A percentile compares a stretch with the other conserved stretches of the same genome.
These are phyloP conservation scores for Ramaria sp. DNA, from an alignment of 768 basidiomycete genomes.

Conservation along the genomic window DNA sequence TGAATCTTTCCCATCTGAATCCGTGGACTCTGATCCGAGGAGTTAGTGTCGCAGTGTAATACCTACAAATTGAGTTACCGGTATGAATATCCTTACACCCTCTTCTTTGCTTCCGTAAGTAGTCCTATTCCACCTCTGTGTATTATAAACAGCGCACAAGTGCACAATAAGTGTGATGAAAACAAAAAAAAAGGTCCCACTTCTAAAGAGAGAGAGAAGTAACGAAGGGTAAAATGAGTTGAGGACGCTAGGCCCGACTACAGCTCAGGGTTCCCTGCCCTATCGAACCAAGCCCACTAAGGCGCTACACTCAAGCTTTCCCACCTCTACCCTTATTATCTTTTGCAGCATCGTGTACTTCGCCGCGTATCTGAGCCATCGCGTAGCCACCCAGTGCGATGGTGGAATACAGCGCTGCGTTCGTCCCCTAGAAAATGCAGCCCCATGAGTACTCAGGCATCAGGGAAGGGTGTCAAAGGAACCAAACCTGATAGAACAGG, in stretches of 20 bases:
- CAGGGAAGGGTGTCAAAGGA: not conserved
- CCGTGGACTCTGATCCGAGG: too few relatives aligned
- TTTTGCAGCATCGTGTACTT: conserved; percentile 57
- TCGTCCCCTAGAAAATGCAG: conserved; percentile 58
- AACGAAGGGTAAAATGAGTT: conserved; percentile 11
- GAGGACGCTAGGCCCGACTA: not conserved
- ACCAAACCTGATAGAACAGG: conserved; percentile 68
- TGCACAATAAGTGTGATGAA: too few relatives aligned
- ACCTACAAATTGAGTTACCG: too few relatives aligned
- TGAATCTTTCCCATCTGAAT: too few relatives aligned
- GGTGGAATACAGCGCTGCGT: conserved; percentile 70
- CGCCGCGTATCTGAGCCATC: conserved; percentile 55
- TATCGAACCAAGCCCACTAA: not conserved
- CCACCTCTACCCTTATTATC: conserved; percentile 48
- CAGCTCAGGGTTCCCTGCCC: not conserved
- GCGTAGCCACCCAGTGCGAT: conserved; percentile 59
- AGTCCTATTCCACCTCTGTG: too few relatives aligned
- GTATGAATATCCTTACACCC: too few relatives aligned
- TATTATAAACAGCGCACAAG: too few relatives aligned
- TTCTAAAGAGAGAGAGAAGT: conserved; percentile 10
- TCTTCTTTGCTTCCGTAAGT: too few relatives aligned
- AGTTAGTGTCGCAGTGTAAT: too few relatives aligned
- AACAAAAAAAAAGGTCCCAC: not conserved
- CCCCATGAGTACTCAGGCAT: not conserved
- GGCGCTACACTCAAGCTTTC: conserved; percentile 31